Evolutionary conservation across 495 filamentous ascomycete genomes (phyloP), one percentile per base, ranked within the genome.

Genomic region (Tuber microsphaerosporum): DNA sequence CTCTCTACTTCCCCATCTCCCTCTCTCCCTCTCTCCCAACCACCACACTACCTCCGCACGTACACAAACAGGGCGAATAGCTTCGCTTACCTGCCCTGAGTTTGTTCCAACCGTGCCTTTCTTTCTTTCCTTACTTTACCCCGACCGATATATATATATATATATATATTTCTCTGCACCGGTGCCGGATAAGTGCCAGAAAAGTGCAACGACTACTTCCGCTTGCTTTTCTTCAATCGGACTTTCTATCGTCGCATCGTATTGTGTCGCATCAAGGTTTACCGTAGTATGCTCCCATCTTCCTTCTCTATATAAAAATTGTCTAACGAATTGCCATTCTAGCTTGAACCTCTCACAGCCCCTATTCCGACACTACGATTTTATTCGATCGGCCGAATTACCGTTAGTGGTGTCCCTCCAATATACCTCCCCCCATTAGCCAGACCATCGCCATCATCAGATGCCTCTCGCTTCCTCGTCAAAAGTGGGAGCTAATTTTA

Each of bases 61-160:
- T 31, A 61, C 51, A 14, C n/a, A 61, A 26, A 26, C 51, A 26
- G 51, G 51, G 51, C 51, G n/a, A 14, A 61, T 26, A 61, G 26
- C 22, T 61, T 61, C n/a, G 51, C 48, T 26, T 26, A 12, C 51
- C 51, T 61, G n/a, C 9, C 31, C 10, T 10, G n/a, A 1, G n/a
- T 31, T 61, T 26, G 9, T 31, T 61, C 51, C 51, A 12, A 31
- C 48, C 12, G n/a, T 26, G 12, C 51, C n/a, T 3, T 48, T 9
- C 45, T 6, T 46, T 17, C 46, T 48, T 48, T 17, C 46, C 22
- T 48, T 61, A 31, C 51, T n/a, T 16, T 31, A 61, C 51, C 51
- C 26, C 51, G 51, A n/a, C 51, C 51, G 51, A 61, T 51, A n/a
- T 51, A 51, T 51, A 51, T 51, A n/a, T 51, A 51, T 51, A 51